Evolutionary conservation across 805 yeast genomes (phyloP).

Genomic region (Sungouiella thailandica): DNA sequence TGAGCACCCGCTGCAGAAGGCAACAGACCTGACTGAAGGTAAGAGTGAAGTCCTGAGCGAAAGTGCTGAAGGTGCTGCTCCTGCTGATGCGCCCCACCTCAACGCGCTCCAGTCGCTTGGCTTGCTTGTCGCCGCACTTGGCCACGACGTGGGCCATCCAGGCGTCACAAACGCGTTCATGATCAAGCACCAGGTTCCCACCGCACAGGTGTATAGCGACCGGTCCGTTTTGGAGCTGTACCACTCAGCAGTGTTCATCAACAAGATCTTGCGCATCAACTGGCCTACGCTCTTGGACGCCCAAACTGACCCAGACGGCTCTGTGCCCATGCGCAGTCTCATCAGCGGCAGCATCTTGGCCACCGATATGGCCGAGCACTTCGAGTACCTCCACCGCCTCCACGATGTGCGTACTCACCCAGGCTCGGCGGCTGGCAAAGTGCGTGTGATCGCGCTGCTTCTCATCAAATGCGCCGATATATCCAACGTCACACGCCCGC

Average conservation of each 20-base stretch:
- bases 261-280: slow-evolving; percentile 29
- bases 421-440: slow-evolving; percentile 21
- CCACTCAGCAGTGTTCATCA: slow-evolving; percentile 63
- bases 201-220: slow-evolving; percentile 57
- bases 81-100: slow-evolving; percentile 20
- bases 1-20: slow-evolving; percentile 2
- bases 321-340: slow-evolving; percentile 20
- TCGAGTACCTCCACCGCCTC: slow-evolving; percentile 58
- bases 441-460: slow-evolving; percentile 53
- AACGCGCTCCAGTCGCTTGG: slow-evolving; percentile 48
- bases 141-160: slow-evolving; percentile 96
- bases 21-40: too few species aligned
- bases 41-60: slow-evolving; percentile 1
- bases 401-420: too few species aligned
- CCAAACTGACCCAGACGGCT: slow-evolving; percentile 34
- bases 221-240: slow-evolving; percentile 76
- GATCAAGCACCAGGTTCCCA: slow-evolving; percentile 52
- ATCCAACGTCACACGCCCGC: slow-evolving; percentile 83
- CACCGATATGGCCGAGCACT: slow-evolving; percentile 93
- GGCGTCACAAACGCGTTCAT: slow-evolving; percentile 85
- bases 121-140: slow-evolving; percentile 74
- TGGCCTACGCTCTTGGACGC: slow-evolving; percentile 31
- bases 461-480: slow-evolving; percentile 94
- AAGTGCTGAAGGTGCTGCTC: neutral
- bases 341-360: slow-evolving; percentile 37